Base-by-base conservation (phyloP, 2,329 filamentous ascomycete genomes). In the Aspergillus hiratsukae region DNA sequence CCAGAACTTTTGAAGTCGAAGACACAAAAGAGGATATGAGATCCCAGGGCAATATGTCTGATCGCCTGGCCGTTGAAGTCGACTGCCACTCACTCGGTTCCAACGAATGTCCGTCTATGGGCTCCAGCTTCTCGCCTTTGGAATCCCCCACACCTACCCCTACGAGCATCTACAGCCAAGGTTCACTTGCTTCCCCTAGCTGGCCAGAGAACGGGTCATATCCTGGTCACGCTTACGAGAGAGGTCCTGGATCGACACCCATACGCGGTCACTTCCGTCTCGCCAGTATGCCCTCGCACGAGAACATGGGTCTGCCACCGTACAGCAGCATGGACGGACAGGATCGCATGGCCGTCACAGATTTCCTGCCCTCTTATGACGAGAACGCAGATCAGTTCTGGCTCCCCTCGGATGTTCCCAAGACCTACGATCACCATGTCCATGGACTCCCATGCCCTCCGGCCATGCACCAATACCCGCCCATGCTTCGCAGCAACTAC, bases 51-150 rank as follows among this genome's bases (percentile, higher is more conserved):
- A 71, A 68, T 48, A 70, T 73, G 54, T 68, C 70, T 28, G 71
- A 74, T 62, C 66, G 71, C 54, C 64, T 75, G 21, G 71, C 70
- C 43, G 68, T 75, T 49, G 72, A 75, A 58, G 64, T 75, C 53
- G 72, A 75, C 48, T 73, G 72, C 58, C 69, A 66, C 35, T 72
- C 72, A 37, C 57, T 74, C 60, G 70, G 72, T 52, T 69, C 72
- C 23, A 74, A 68, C 63, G 72, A 73, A 53, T 75, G 72, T 56
- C 72, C 72, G 5, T 74, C 72, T 19, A 74, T 73, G 70, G 68
- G 65, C 46, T 72, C 71, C 14, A 73, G 71, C 55, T 75, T 74
- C 58, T 75, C 72, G 19, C 71, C 72, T 53, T 64, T 74, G 63
- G 72, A 75, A 48, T 75, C 72, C 29, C 72, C 72, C 0, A 75